Evolutionary conservation across 164 flowering plant species (phyloP), one percentile per base, ranked within the genome.

Genomic region (Chimonanthus salicifolius): DNA sequence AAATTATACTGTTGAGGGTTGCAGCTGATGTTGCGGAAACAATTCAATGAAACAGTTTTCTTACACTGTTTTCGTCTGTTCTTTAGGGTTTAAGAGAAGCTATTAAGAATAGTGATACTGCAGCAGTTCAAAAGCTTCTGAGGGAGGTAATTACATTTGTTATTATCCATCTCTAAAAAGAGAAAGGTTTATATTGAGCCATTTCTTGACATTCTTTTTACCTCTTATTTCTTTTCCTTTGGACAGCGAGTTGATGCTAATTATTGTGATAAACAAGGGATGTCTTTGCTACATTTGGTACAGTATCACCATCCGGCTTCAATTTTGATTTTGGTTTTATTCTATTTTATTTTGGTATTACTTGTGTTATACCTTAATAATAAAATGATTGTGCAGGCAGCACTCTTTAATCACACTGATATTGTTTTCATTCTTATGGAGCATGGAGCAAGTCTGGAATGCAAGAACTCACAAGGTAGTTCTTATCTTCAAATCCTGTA

Each of bases 231-330:
- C 51, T 51, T 47, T 69, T 51, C 74, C 58, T 10, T n/a, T 71
- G 65, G 74, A 49, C 85, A 93, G 99, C 98, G 99, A 60, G 97
- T 94, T 74, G 97, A 94, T 84, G 91, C 97, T 74, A 96, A 94
- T 80, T 94, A 89, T 79, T 82, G 84, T 79, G 99, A 96, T 89
- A 96, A 86, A 77, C 97, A 92, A 84, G 97, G 98, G 67, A 75
- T 87, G 67, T 94, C 97, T 58, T 76, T 96, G 80, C 85, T 96
- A 47, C 98, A 96, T 82, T 78, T 96, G 94, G 99, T 96, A 89
- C 72, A 5, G 43, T 48, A 75, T 75, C 75, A 77, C 64, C 49
- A 69, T 71, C 47, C 51, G 47, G 49, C 51, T 51, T 0, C 44
- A 7, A 63, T 72, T 5, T 44, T 18, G 10, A 58, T 47, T 21